A percentile compares a stretch with the other conserved stretches of the same genome.
Conservation (phyloP, 805 yeast species). For the Spathaspora gorwiae region DNA sequence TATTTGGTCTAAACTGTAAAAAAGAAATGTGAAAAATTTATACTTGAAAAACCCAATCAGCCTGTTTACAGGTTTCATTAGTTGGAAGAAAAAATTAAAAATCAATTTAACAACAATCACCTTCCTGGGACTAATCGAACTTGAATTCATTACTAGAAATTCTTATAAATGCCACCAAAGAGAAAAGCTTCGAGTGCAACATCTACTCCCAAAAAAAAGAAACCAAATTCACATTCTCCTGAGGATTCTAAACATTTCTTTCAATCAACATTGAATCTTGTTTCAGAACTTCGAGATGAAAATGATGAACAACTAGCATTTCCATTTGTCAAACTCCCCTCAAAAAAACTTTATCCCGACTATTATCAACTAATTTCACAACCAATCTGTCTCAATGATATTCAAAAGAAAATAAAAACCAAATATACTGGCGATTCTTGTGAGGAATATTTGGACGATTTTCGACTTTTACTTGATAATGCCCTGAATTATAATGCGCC, state of each 20-base stretch:
- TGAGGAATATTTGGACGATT: slow-evolving; percentile 32
- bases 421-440: slow-evolving; percentile 36
- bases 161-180: slow-evolving; percentile 19
- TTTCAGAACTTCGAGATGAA: slow-evolving; percentile 30
- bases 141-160: no score
- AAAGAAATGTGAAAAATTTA: neutral
- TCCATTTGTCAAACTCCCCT: slow-evolving; percentile 32
- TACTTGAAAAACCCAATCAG: no score
- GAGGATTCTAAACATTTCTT: slow-evolving; percentile 27
- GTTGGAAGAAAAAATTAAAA: no score
- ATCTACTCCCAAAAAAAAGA: slow-evolving; percentile 11
- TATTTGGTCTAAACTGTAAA: neutral
- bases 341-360: slow-evolving; percentile 37
- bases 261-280: slow-evolving; percentile 25
- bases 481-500: slow-evolving; percentile 40
- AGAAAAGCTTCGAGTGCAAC: slow-evolving; percentile 11
- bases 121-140: no score
- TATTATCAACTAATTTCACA: slow-evolving; percentile 30
- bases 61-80: no score
- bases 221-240: slow-evolving; percentile 13
- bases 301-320: slow-evolving; percentile 17
- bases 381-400: slow-evolving; percentile 33
- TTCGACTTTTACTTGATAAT: slow-evolving; percentile 32
- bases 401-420: slow-evolving; percentile 33
- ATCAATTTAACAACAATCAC: neutral